Evolutionary conservation across 2,329 filamentous ascomycete genomes (phyloP), one percentile per base, ranked within the genome.

Genomic region (Penicillium sp.): DNA sequence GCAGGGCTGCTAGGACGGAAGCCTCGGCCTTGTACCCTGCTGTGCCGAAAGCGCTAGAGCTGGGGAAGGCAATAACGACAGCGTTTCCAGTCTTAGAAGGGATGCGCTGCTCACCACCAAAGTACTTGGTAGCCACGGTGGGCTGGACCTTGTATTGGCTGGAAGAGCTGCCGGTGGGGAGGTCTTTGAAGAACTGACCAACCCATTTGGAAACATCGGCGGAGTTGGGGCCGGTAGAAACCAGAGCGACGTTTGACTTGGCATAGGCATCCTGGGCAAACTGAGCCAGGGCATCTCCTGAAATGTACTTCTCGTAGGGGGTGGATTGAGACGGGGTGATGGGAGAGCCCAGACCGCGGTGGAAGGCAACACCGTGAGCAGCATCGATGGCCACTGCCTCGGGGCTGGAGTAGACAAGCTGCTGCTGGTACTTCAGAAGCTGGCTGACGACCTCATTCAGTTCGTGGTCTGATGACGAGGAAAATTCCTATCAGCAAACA

Each of bases 61-160:
- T 90, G 42, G 89, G 86, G 84, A 98, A 97, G 49, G 82, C 93
- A 63, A 98, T 81, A 54, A 95, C 86, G 57, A 95, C 67, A 29
- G 89, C 79, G 73, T 94, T 96, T 55, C 87, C 85, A 51, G 76
- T 75, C 45, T 75, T 76, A 68, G 88, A 86, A 50, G 86, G 77
- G 54, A 86, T 86, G 57, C 93, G 87, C 75, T 94, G 87, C 77
- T 98, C 89, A 63, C 93, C 94, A 68, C 93, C 93, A 63, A 81
- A 86, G 81, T 97, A 98, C 72, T 90, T 93, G 65, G 81, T 79
- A 50, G 85, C 75, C 53, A 80, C 70, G 47, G 74, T 72, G 64
- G 80, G 77, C 50, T 85, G 71, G 27, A 71, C 58, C 53, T 77
- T 68, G 58, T 75, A 71, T 61, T 72, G 69, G 55, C 70, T 67